Conservation (phyloP, 2,329 filamentous ascomycete genomes). For the Penicillium sp. region DNA sequence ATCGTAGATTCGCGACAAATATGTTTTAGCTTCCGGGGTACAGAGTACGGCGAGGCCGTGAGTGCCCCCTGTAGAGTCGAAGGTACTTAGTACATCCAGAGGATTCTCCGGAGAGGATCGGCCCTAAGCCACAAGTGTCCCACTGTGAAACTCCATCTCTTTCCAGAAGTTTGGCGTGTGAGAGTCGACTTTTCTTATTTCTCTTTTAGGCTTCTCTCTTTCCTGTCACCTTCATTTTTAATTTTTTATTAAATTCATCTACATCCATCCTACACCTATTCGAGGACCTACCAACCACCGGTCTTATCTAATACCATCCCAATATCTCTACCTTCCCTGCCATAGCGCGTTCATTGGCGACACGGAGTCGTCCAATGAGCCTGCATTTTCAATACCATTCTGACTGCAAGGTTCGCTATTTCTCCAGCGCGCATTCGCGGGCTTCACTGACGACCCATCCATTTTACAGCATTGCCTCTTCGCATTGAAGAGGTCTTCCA, state of each 20-base stretch:
- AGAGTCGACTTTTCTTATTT: slow-evolving; percentile 4
- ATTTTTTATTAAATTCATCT: background rate
- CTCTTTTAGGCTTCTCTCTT: slow-evolving; percentile 7
- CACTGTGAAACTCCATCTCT: slow-evolving; percentile 25
- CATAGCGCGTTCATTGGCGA: slow-evolving; percentile 83
- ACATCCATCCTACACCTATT: background rate
- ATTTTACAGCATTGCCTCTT: slow-evolving; percentile 52
- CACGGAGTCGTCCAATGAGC: slow-evolving; percentile 93
- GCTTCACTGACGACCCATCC: slow-evolving; percentile 7
- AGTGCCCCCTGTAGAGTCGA: background rate
- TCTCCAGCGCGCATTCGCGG: background rate
- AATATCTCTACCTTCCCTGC: slow-evolving; percentile 6
- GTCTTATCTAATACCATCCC: slow-evolving; percentile 1
- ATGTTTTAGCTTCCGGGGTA: background rate
- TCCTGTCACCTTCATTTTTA: background rate
- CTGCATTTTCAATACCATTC: slow-evolving; percentile 70
- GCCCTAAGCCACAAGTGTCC: slow-evolving; percentile 17
- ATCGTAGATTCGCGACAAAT: background rate
- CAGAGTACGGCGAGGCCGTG: background rate
- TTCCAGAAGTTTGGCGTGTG: slow-evolving; percentile 20
- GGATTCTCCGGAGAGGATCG: slow-evolving; percentile 29
- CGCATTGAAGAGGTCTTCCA: slow-evolving; percentile 63
- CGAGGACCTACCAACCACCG: slow-evolving; percentile 1
- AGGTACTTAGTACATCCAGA: slow-evolving; percentile 14
- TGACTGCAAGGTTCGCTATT: slow-evolving; percentile 63